A percentile compares a stretch with the other conserved stretches of the same genome.
phyloP scores from a whole-genome alignment of 345 rosid species.

The Eucalyptus marginata region DNA sequence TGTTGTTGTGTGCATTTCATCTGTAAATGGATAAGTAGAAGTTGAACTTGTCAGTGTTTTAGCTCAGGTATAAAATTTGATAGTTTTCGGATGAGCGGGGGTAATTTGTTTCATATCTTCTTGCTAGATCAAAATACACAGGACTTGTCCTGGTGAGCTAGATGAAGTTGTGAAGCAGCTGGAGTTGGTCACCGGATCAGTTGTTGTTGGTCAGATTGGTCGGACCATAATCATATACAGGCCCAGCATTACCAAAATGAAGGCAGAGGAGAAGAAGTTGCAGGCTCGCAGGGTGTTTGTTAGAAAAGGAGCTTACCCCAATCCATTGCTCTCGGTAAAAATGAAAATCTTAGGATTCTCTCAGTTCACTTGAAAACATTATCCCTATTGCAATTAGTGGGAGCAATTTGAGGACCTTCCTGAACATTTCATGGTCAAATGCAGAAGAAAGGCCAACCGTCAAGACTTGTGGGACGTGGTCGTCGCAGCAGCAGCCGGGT shows the following conservation, averaged over 20 bases:
- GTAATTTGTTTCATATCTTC: neutral
- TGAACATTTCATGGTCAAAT: neutral
- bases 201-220: constrained; percentile 59
- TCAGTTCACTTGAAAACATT: neutral
- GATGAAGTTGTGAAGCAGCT: constrained; percentile 52
- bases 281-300: constrained; percentile 29
- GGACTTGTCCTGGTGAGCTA: constrained; percentile 72
- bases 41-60: neutral
- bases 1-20: neutral
- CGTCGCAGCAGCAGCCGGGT: constrained; percentile 22
- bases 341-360: neutral
- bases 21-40: neutral
- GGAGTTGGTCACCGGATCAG: constrained; percentile 63
- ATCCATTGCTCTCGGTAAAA: constrained; percentile 22
- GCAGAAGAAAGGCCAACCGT: constrained; percentile 29
- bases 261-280: constrained; percentile 68
- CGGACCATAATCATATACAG: constrained; percentile 73
- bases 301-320: constrained; percentile 11
- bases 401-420: neutral
- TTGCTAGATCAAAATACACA: constrained; percentile 59
- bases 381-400: neutral
- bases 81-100: neutral
- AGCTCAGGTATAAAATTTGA: neutral
- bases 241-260: constrained; percentile 72
- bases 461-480: constrained; percentile 24